Evolutionary conservation across 2,329 filamentous ascomycete genomes (phyloP).

Genomic region (Monosporascus sp.): DNA sequence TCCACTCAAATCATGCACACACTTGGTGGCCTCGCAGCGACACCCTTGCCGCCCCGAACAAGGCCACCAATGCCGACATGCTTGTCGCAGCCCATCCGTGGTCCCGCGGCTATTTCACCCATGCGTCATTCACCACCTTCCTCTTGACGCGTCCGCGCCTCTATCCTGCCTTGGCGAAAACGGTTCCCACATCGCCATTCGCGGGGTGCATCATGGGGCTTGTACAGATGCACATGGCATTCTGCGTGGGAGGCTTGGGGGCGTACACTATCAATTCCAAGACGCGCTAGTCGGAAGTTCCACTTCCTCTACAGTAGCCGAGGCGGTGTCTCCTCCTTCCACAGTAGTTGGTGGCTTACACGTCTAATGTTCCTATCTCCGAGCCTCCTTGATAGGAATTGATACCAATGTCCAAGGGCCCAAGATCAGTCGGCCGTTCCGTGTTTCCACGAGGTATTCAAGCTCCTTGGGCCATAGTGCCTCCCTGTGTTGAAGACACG

Average conservation of each 20-base stretch:
- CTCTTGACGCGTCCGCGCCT: not conserved
- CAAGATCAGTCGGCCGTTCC: no score
- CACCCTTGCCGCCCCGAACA: not conserved
- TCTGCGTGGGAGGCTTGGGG: not conserved
- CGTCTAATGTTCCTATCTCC: no score
- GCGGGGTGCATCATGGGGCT: not conserved
- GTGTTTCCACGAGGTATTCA: not conserved
- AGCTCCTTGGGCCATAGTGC: not conserved
- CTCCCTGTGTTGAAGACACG: not conserved
- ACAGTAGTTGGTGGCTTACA: no score
- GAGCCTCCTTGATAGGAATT: no score
- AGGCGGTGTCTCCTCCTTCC: no score
- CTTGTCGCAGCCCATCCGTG: not conserved
- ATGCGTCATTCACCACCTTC: not conserved
- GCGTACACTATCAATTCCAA: not conserved
- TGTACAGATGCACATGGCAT: not conserved
- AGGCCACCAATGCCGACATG: not conserved
- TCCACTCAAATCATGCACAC: conserved; percentile 1
- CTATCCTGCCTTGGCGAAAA: not conserved
- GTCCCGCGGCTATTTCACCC: not conserved
- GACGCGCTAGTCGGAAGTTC: no score
- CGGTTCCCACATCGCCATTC: not conserved
- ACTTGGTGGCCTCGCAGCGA: not conserved
- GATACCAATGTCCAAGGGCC: no score
- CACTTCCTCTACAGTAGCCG: no score